phyloP scores from a whole-genome alignment of 208 protist species.

The Acanthamoeba triangularis region DNA sequence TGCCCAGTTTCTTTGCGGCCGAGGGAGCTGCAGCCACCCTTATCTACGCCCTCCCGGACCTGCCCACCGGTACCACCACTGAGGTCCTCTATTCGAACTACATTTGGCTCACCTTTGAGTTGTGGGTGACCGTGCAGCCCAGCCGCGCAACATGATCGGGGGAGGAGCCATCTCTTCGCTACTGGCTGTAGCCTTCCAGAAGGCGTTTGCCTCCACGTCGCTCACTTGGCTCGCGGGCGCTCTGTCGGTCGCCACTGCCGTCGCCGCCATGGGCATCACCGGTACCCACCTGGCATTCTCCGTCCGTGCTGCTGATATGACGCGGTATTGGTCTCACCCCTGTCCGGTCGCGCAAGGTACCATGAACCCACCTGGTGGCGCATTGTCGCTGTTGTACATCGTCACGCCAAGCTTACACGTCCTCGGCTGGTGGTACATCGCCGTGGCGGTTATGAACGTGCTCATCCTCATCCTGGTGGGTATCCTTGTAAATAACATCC shows the following conservation, averaged over 20 bases:
- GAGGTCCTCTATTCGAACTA: neutral
- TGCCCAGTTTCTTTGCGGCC: neutral
- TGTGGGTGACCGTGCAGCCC: neutral
- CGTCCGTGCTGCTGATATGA: neutral
- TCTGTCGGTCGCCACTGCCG: neutral
- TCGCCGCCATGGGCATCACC: neutral
- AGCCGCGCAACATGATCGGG: conserved; percentile 21
- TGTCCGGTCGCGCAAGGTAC: neutral
- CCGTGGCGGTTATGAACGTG: neutral
- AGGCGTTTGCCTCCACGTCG: neutral
- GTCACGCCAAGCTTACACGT: neutral
- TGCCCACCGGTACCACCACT: neutral
- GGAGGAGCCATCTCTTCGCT: neutral
- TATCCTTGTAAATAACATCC: neutral
- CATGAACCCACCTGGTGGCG: neutral
- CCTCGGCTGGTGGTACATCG: conserved; percentile 17
- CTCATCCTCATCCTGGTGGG: neutral
- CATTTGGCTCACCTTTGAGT: neutral
- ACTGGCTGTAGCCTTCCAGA: neutral
- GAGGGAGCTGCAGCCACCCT: conserved; percentile 1
- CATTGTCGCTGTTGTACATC: conserved; percentile 9
- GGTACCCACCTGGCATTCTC: neutral
- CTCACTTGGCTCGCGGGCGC: conserved; percentile 1
- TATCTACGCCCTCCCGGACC: neutral
- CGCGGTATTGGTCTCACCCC: no score